Conservation (phyloP, 345 rosid species). For the Arabidopsis arenosa region DNA sequence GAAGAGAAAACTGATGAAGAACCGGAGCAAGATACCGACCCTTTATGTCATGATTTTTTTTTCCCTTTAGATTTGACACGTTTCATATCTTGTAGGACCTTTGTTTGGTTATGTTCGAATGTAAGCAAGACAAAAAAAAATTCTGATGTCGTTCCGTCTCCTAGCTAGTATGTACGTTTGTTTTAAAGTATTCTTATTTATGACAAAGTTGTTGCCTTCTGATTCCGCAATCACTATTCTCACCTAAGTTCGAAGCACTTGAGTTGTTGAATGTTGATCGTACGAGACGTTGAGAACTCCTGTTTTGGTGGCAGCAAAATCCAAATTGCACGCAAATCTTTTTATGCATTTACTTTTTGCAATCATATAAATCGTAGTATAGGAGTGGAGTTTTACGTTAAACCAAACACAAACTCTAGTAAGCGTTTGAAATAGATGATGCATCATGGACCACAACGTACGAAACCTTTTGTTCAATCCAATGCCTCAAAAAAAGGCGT, state of each 20-base stretch:
- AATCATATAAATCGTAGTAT: neutral
- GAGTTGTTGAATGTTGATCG: constrained; percentile 22
- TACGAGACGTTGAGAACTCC: neutral
- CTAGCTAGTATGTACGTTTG: constrained; percentile 25
- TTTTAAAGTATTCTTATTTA: neutral
- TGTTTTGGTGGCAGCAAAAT: constrained; percentile 10
- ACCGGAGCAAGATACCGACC: constrained; percentile 5
- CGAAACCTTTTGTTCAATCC: constrained; percentile 34
- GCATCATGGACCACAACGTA: constrained; percentile 39
- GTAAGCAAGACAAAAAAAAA: constrained; percentile 8
- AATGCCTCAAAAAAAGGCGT: constrained; percentile 26
- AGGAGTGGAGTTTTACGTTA: neutral
- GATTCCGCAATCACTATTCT: neutral
- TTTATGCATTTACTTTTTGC: neutral
- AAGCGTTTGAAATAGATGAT: constrained; percentile 30
- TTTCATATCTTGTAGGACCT: constrained; percentile 22
- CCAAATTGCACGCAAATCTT: constrained; percentile 17
- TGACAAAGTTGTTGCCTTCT: constrained; percentile 5
- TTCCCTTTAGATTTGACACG: constrained; percentile 5
- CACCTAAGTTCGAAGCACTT: constrained; percentile 10
- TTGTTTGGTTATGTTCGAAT: constrained; percentile 25
- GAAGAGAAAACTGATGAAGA: constrained; percentile 8
- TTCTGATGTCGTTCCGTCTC: neutral
- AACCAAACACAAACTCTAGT: constrained; percentile 15
- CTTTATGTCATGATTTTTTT: constrained; percentile 12